A percentile compares a stretch with the other conserved stretches of the same genome.
phyloP scores from a whole-genome alignment of 805 yeast genomes.

The Ogataea ganodermae region DNA sequence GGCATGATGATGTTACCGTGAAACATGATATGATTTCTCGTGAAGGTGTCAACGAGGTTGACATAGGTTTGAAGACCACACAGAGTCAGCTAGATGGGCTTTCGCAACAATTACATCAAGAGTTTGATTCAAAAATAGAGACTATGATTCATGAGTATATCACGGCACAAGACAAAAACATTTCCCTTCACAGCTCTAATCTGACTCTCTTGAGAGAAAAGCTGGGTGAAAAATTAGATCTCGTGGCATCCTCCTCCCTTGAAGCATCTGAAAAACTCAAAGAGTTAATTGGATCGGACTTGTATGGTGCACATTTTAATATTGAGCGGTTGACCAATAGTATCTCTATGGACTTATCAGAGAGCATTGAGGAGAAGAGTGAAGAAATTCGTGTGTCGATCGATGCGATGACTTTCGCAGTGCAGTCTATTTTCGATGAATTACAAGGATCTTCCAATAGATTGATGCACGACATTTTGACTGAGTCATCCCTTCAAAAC shows the following conservation, averaged over 20 bases:
- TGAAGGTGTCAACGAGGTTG: neutral
- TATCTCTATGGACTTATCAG: neutral
- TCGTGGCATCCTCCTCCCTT: neutral
- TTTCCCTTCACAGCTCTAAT: neutral
- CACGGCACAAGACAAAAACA: neutral
- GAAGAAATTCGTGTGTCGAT: neutral
- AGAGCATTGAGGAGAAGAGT: neutral
- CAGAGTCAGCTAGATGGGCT: neutral
- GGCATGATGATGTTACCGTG: slow-evolving; percentile 5
- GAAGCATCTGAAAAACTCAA: neutral
- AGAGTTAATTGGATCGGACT: slow-evolving; percentile 4
- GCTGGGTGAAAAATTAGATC: neutral
- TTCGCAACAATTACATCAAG: neutral
- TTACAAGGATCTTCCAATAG: neutral
- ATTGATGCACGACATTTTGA: neutral
- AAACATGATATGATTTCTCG: neutral
- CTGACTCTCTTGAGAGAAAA: slow-evolving; percentile 1
- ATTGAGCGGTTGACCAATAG: slow-evolving; percentile 4
- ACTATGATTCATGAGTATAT: neutral
- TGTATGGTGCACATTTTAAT: neutral
- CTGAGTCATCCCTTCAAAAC: neutral
- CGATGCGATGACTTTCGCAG: neutral
- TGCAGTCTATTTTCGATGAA: neutral
- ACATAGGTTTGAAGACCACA: neutral
- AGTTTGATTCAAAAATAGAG: neutral